Evolutionary conservation across 352 stramenopile species (phyloP).

Genomic region (Phytopythium helicoides): DNA sequence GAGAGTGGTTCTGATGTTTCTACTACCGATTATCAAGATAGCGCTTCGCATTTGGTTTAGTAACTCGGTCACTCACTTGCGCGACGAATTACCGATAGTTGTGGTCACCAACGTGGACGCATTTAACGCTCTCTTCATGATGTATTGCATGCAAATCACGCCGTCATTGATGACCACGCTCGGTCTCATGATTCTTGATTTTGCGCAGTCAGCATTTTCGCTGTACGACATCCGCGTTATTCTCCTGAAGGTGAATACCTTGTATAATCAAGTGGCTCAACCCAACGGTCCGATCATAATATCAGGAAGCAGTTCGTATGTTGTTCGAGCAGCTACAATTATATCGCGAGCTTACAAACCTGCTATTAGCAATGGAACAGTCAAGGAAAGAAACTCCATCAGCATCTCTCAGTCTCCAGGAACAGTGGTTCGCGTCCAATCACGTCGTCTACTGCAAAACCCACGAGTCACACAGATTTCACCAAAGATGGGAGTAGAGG

Average conservation of each 20-base stretch:
- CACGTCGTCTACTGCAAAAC: too few species aligned
- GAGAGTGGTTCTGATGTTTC: background rate
- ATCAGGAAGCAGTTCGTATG: too few species aligned
- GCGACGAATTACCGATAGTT: background rate
- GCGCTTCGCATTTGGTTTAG: background rate
- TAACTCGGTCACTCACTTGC: background rate
- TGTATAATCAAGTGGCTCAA: background rate
- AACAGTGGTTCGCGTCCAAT: too few species aligned
- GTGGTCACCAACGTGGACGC: background rate
- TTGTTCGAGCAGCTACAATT: too few species aligned
- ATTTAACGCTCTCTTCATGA: background rate
- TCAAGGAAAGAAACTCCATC: too few species aligned
- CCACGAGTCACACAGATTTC: too few species aligned
- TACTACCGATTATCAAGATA: background rate
- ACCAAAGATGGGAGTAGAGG: too few species aligned
- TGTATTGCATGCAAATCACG: conserved; percentile 16
- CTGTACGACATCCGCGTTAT: conserved; percentile 9
- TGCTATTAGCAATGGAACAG: too few species aligned
- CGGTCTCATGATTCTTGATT: conserved; percentile 22
- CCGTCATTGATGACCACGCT: conserved; percentile 25
- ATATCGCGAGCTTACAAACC: too few species aligned
- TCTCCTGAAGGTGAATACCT: background rate
- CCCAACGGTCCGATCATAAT: background rate
- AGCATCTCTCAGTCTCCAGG: too few species aligned
- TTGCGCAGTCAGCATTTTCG: conserved; percentile 13